These are phyloP conservation scores for Stagonosporopsis chrysanthemi DNA, from an alignment of 2,329 filamentous ascomycete species.

Conservation along the genomic window DNA sequence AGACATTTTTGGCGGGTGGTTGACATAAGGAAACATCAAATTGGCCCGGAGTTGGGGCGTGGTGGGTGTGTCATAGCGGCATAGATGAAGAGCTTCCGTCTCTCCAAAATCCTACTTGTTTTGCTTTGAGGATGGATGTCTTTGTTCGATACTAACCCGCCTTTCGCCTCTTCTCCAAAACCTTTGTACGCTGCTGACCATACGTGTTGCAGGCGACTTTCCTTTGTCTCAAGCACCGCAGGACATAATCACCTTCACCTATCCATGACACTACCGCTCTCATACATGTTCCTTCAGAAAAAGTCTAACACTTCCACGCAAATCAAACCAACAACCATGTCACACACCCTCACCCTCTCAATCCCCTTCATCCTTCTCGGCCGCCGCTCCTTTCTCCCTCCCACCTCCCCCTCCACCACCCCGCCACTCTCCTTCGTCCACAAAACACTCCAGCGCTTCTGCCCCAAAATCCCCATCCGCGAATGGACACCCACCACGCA, in stretches of 20 bases:
- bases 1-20: background rate
- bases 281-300: no score
- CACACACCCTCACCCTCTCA: conserved; percentile 8
- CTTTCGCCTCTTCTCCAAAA: background rate
- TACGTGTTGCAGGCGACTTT: background rate
- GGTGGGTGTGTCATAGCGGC: background rate
- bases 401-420: background rate
- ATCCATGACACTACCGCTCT: background rate
- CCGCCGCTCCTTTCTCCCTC: background rate
- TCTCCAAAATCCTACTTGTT: conserved; percentile 3
- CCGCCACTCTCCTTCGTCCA: background rate
- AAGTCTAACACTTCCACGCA: background rate
- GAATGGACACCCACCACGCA: background rate
- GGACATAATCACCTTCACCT: background rate
- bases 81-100: conserved; percentile 5
- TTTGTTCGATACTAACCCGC: conserved; percentile 1
- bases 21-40: background rate
- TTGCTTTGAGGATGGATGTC: background rate
- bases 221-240: background rate
- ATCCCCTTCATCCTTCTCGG: conserved; percentile 21
- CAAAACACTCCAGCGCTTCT: background rate
- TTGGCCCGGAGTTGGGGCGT: conserved; percentile 4
- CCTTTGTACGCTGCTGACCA: background rate
- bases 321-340: background rate
- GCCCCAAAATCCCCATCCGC: conserved; percentile 5